phyloP scores from a whole-genome alignment of 306 rosid genomes.

The Gillenia trifoliata region DNA sequence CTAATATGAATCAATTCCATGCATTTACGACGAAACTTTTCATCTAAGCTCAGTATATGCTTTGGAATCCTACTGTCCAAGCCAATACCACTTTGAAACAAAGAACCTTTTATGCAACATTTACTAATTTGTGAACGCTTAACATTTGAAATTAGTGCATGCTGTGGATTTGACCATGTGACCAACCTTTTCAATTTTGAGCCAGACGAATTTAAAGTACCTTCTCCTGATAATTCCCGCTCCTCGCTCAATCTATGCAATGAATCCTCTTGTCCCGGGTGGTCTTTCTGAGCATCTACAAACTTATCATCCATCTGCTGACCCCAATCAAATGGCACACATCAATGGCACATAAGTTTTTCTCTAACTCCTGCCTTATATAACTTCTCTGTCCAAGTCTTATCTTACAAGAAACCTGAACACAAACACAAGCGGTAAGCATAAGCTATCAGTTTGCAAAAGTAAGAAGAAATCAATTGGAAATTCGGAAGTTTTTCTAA shows the following conservation, averaged over 20 bases:
- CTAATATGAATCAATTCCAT: constrained; percentile 59
- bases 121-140: constrained; percentile 50
- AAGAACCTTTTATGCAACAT: constrained; percentile 38
- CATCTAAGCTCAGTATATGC: constrained; percentile 72
- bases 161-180: constrained; percentile 47
- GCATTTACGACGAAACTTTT: constrained; percentile 77
- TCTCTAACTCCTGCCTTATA: constrained; percentile 19
- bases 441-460: constrained; percentile 6
- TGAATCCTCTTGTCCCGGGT: constrained; percentile 32
- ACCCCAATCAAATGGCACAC: constrained; percentile 26
- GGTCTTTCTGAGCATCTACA: constrained; percentile 34
- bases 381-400: constrained; percentile 11
- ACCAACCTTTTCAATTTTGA: constrained; percentile 50
- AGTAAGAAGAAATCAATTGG: neutral
- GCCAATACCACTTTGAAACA: constrained; percentile 41
- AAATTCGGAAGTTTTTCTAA: neutral
- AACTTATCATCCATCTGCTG: constrained; percentile 55
- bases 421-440: constrained; percentile 1
- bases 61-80: constrained; percentile 65
- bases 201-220: constrained; percentile 32
- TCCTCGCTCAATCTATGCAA: constrained; percentile 34
- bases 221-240: constrained; percentile 38
- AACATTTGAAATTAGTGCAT: constrained; percentile 42
- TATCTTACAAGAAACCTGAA: constrained; percentile 23
- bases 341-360: constrained; percentile 23